Conservation (phyloP, 2,329 filamentous ascomycete species). For the Scedosporium dehoogii region DNA sequence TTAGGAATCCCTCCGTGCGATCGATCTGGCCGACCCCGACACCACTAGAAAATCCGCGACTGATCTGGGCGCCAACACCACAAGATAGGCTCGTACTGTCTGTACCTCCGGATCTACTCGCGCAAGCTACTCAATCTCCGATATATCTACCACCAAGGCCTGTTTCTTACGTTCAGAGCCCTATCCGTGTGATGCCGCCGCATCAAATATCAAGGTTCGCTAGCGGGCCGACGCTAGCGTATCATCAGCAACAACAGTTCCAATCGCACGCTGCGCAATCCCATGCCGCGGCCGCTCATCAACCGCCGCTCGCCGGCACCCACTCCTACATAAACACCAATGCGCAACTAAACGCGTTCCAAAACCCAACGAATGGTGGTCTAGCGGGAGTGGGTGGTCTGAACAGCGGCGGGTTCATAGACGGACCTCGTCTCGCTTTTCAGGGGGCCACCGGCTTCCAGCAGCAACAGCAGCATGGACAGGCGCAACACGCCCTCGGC, state of each 20-base stretch:
- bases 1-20: too few relatives aligned
- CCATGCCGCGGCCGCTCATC: constrained; percentile 40
- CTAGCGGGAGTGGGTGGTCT: constrained; percentile 50
- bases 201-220: constrained; percentile 35
- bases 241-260: constrained; percentile 35
- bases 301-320: constrained; percentile 50
- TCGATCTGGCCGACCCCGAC: too few relatives aligned
- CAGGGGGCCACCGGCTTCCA: constrained; percentile 23
- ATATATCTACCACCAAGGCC: background rate
- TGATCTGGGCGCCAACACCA: too few relatives aligned
- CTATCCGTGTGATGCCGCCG: constrained; percentile 23
- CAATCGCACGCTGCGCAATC: constrained; percentile 39
- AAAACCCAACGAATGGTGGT: constrained; percentile 39
- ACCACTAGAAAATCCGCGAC: too few relatives aligned
- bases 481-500: constrained; percentile 29
- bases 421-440: constrained; percentile 10
- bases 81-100: too few relatives aligned
- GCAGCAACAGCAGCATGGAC: constrained; percentile 41
- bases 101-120: background rate
- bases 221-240: constrained; percentile 31
- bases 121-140: background rate
- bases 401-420: constrained; percentile 31
- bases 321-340: constrained; percentile 63
- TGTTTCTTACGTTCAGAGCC: background rate
- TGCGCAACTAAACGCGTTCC: constrained; percentile 58